These are phyloP conservation scores for Colletotrichum orchidophilum DNA, from an alignment of 2,329 filamentous ascomycete genomes.

Conservation along the genomic window DNA sequence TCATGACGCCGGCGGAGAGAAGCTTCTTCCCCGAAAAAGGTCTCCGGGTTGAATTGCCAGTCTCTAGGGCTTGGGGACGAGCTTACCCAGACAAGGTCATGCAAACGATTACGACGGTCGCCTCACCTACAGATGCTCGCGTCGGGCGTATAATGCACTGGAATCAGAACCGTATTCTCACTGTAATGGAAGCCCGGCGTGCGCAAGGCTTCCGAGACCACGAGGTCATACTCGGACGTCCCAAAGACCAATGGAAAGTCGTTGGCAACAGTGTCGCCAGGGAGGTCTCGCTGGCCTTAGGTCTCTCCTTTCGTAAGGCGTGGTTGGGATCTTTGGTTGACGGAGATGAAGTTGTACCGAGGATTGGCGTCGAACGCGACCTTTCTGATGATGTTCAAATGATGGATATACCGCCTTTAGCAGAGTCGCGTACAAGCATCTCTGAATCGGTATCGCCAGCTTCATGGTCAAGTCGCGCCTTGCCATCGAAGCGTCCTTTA, in stretches of 20 bases:
- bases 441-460: background rate
- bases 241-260: constrained; percentile 67
- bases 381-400: background rate
- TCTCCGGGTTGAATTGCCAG: background rate
- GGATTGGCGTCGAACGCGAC: background rate
- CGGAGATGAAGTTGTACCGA: constrained; percentile 20
- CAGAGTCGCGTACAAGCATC: background rate
- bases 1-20: constrained; percentile 50
- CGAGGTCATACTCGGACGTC: constrained; percentile 72
- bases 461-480: background rate
- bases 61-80: constrained; percentile 60
- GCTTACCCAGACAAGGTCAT: constrained; percentile 63
- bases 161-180: constrained; percentile 68
- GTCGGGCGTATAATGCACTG: constrained; percentile 71
- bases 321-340: constrained; percentile 50
- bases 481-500: background rate
- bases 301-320: constrained; percentile 70
- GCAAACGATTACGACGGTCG: constrained; percentile 68
- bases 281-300: constrained; percentile 72
- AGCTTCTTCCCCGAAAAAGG: constrained; percentile 48
- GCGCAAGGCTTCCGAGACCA: constrained; percentile 77
- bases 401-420: background rate
- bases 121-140: constrained; percentile 62
- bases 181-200: constrained; percentile 72
- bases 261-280: constrained; percentile 82